Conservation (phyloP, 78 protist species). For the Dictyostelium citrinum region DNA sequence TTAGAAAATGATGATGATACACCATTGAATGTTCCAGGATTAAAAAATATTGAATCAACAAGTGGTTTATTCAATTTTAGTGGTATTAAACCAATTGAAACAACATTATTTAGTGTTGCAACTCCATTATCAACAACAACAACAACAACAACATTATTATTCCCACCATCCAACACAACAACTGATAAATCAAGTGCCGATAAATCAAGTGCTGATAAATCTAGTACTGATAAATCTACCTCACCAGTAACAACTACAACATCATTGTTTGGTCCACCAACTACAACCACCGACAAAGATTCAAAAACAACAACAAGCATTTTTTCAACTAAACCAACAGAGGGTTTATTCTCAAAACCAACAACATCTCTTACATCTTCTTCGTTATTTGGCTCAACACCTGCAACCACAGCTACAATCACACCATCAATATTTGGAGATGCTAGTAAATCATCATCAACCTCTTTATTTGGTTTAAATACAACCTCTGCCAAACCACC, state of each 20-base stretch:
- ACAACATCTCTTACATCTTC: background rate
- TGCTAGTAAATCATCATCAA: background rate
- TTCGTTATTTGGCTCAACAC: background rate
- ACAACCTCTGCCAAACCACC: background rate
- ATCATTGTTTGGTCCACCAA: background rate
- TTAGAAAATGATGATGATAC: background rate
- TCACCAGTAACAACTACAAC: background rate
- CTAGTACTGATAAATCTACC: background rate
- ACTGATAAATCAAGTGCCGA: background rate
- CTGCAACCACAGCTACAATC: background rate
- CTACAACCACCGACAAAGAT: background rate
- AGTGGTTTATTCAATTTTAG: background rate
- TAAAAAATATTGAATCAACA: background rate
- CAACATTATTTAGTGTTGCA: background rate
- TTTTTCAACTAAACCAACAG: background rate
- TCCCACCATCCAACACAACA: background rate
- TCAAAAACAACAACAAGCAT: background rate
- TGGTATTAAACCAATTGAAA: background rate
- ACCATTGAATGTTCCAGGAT: background rate
- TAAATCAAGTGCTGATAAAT: background rate
- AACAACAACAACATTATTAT: background rate
- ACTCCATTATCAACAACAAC: background rate
- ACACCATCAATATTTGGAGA: background rate
- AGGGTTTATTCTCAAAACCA: conserved; percentile 11
- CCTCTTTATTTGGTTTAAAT: background rate